These are phyloP conservation scores for Aspergillus sp. DNA, from an alignment of 2,329 filamentous ascomycete species.

Conservation along the genomic window DNA sequence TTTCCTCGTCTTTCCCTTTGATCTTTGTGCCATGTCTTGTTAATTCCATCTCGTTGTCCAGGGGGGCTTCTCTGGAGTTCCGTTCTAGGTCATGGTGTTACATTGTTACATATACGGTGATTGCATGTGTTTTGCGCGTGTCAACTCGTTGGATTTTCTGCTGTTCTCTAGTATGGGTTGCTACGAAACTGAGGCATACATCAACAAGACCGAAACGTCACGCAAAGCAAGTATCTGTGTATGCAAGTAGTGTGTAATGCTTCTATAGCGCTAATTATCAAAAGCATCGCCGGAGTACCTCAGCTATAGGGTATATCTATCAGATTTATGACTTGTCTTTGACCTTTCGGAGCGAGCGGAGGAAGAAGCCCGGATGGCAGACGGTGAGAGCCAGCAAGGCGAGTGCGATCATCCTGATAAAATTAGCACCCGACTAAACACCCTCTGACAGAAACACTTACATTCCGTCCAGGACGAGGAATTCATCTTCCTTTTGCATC, in stretches of 20 bases:
- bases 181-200: no score
- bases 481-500: constrained; percentile 48
- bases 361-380: constrained; percentile 46
- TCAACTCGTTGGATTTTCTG: no score
- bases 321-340: constrained; percentile 18
- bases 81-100: constrained; percentile 1
- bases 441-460: constrained; percentile 25
- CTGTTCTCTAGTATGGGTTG: no score
- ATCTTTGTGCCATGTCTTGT: neutral
- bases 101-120: no score
- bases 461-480: constrained; percentile 49
- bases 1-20: neutral
- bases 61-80: constrained; percentile 1
- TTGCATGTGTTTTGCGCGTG: no score
- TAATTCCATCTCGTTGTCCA: neutral
- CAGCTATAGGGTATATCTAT: neutral
- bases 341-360: constrained; percentile 31
- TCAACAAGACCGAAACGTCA: no score
- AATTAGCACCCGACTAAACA: constrained; percentile 6
- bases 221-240: neutral
- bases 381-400: constrained; percentile 40
- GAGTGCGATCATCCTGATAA: constrained; percentile 44
- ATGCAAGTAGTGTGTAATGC: neutral
- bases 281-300: neutral
- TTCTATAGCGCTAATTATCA: neutral